Conservation (phyloP, 805 yeast species). For the Sugiyamaella qingdaonensis region DNA sequence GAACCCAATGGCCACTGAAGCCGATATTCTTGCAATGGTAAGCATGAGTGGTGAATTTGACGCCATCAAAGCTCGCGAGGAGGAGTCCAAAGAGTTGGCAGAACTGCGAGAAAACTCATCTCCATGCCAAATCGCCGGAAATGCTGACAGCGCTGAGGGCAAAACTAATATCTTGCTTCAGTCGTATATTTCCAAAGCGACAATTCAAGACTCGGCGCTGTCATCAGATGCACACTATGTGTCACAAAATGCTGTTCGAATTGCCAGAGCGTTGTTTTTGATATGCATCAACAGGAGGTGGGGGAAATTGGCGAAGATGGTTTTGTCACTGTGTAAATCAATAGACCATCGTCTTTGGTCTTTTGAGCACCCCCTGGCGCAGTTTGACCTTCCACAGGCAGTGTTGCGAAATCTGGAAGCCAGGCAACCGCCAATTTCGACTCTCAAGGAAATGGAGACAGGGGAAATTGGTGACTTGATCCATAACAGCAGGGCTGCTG, state of each 20-base stretch:
- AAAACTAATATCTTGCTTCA: conserved; percentile 86
- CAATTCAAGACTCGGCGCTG: conserved; percentile 72
- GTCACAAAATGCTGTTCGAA: conserved; percentile 93
- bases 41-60: conserved; percentile 94
- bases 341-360: conserved; percentile 85
- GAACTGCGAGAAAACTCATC: conserved; percentile 47
- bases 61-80: conserved; percentile 80
- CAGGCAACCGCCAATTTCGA: conserved; percentile 54
- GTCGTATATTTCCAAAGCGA: conserved; percentile 75
- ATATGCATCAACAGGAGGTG: conserved; percentile 86
- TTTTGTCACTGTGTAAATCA: conserved; percentile 80
- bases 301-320: conserved; percentile 74
- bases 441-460: conserved; percentile 65
- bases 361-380: conserved; percentile 82
- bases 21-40: conserved; percentile 82
- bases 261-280: conserved; percentile 83
- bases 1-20: conserved; percentile 83
- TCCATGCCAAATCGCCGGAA: conserved; percentile 81
- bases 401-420: conserved; percentile 58
- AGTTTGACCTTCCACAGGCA: conserved; percentile 68
- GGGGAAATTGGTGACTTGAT: conserved; percentile 85
- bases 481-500: conserved; percentile 75
- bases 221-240: conserved; percentile 86
- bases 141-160: conserved; percentile 66
- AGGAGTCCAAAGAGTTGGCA: conserved; percentile 73